Percentiles rank a stretch among this genome's conserved stretches.
Conservation (phyloP, 1,139 yeast genomes). For the Debaryomycetaceae sp. region DNA sequence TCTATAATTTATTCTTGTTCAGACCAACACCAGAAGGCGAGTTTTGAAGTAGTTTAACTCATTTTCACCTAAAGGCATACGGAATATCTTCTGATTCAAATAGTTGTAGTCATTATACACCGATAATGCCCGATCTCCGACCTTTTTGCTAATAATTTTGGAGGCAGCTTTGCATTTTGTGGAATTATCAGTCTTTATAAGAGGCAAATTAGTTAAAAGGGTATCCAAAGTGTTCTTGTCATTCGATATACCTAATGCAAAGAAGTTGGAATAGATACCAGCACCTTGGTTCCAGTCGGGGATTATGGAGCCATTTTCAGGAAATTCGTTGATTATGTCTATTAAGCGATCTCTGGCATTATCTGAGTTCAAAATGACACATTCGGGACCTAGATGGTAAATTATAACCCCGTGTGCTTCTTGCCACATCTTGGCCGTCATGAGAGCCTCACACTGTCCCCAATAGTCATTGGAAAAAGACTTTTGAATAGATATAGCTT, state of each 20-base stretch:
- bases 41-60: slow-evolving; percentile 38
- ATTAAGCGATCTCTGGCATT: slow-evolving; percentile 32
- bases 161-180: slow-evolving; percentile 44
- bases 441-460: slow-evolving; percentile 58
- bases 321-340: slow-evolving; percentile 45
- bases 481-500: slow-evolving; percentile 51
- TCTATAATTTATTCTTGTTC: background rate
- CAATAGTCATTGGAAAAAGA: slow-evolving; percentile 45
- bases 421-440: slow-evolving; percentile 58
- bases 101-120: slow-evolving; percentile 12
- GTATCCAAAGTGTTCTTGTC: slow-evolving; percentile 13
- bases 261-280: slow-evolving; percentile 51
- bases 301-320: slow-evolving; percentile 38
- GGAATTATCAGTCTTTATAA: slow-evolving; percentile 25
- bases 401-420: slow-evolving; percentile 64
- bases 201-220: slow-evolving; percentile 46
- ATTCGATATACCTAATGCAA: slow-evolving; percentile 22
- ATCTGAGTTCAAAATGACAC: slow-evolving; percentile 47
- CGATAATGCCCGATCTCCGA: slow-evolving; percentile 39
- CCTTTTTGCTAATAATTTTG: slow-evolving; percentile 48
- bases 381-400: slow-evolving; percentile 63
- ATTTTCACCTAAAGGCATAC: slow-evolving; percentile 46
- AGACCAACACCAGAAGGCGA: slow-evolving; percentile 8
- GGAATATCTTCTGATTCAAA: slow-evolving; percentile 23
- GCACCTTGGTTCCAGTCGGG: slow-evolving; percentile 62